Evolutionary conservation across 2,329 filamentous ascomycete genomes (phyloP).

Genomic region (Geosmithia putterillii): DNA sequence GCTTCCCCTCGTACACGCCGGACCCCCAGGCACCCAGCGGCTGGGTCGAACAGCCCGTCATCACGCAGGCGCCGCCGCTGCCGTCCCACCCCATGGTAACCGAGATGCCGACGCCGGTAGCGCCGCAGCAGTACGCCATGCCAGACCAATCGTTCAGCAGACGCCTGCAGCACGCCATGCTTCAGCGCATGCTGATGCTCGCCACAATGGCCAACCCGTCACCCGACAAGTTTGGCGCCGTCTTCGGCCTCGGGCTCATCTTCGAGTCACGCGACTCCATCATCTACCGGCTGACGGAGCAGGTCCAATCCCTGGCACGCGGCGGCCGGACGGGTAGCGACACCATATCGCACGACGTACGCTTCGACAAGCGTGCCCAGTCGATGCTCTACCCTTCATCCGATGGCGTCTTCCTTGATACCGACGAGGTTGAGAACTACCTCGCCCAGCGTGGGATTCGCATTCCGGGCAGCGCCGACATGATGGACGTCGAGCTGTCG

Average conservation of each 20-base stretch:
- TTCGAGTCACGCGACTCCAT: constrained; percentile 41
- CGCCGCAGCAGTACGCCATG: constrained; percentile 48
- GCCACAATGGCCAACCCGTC: constrained; percentile 37
- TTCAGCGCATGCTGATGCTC: constrained; percentile 51
- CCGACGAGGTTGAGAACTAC: constrained; percentile 66
- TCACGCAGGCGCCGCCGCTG: neutral
- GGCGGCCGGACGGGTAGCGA: constrained; percentile 44
- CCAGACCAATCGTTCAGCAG: constrained; percentile 59
- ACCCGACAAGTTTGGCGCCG: constrained; percentile 33
- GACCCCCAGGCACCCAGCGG: neutral
- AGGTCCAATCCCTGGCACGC: constrained; percentile 17
- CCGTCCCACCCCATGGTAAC: constrained; percentile 50
- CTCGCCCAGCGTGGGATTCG: constrained; percentile 49
- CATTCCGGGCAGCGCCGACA: constrained; percentile 49
- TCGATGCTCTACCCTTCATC: constrained; percentile 47
- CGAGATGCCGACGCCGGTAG: constrained; percentile 60
- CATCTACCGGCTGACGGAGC: constrained; percentile 21
- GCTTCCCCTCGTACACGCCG: constrained; percentile 30
- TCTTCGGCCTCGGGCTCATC: constrained; percentile 59
- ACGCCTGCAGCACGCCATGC: constrained; percentile 51
- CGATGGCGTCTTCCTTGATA: constrained; percentile 60
- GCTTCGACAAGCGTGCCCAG: constrained; percentile 22
- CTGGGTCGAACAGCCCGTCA: neutral
- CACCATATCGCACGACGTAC: constrained; percentile 54
- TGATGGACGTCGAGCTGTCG: constrained; percentile 45